Evolutionary conservation across 352 stramenopile species (phyloP), one percentile per base, ranked within the genome.

Genomic region (Pythium folliculosum): DNA sequence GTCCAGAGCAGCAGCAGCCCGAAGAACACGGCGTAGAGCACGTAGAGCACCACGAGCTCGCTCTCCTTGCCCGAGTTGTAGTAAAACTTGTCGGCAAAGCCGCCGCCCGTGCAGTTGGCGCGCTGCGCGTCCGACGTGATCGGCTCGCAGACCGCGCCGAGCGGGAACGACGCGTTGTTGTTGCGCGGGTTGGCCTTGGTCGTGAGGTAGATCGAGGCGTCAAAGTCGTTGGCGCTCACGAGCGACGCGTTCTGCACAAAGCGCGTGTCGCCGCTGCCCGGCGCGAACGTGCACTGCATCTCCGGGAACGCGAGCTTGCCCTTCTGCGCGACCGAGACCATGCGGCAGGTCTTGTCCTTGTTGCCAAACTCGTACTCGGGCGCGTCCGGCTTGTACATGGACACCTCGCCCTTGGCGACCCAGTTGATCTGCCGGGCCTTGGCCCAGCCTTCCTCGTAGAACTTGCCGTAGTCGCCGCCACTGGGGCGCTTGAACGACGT

Each of bases 381-480:
- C 47, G 69, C 44, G 65, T 73, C 60, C 22, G 69, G 69, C 47
- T 19, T 40, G 65, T 90, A 92, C 69, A 86, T 76, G 23, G 80
- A 89, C 50, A 90, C 61, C 48, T 84, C n/a, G 25, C 66, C 43
- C 60, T 73, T 63, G 1, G 71, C 71, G 55, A 77, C 73, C 71
- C 75, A 92, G 73, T 90, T 82, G 63, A 92, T 76, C 68, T 87
- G 80, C 50, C 84, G 80, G 51, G 70, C 75, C 70, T 86, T 82
- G 6, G 69, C 64, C 84, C 84, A 92, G 32, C 84, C 84, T 65
- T 92, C 78, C 48, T 87, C 73, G 73, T 89, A 90, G 65, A 82
- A 84, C 35, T 66, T 76, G 44, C 67, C 78, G 55, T 71, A 90
- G 50, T 71, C 70, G 5, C 54, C 68, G 23, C 81, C 78, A 2